Conservation (phyloP, 2,329 filamentous ascomycete genomes). For the Botrytis medusae region DNA sequence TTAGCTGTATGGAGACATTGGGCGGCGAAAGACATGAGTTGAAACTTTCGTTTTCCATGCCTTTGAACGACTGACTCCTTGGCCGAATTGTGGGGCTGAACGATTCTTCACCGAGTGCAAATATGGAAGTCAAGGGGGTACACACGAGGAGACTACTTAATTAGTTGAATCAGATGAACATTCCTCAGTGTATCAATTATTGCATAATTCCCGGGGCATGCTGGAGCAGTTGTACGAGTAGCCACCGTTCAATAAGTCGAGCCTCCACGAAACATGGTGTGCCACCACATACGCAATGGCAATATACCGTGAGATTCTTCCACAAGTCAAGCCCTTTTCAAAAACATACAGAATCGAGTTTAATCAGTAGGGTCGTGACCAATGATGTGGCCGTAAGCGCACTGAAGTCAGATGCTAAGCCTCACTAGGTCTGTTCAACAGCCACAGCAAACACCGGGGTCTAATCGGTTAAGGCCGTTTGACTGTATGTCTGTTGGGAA, state of each 20-base stretch:
- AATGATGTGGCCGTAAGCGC: conserved; percentile 11
- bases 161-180: background rate
- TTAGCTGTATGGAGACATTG: background rate
- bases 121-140: background rate
- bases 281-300: background rate
- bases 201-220: background rate
- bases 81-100: background rate
- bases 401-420: conserved; percentile 17
- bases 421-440: conserved; percentile 11
- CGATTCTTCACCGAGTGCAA: background rate
- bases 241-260: background rate
- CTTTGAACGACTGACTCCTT: background rate
- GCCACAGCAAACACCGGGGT: background rate
- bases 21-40: background rate
- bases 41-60: background rate
- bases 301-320: background rate
- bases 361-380: background rate
- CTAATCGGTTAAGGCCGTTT: background rate
- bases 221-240: background rate
- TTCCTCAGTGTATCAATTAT: background rate
- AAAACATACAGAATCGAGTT: background rate
- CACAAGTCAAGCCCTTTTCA: background rate
- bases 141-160: background rate
- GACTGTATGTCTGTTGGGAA: background rate
- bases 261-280: background rate